phyloP scores from a whole-genome alignment of 1,139 yeast species.

The Geotrichum histeridarum region DNA sequence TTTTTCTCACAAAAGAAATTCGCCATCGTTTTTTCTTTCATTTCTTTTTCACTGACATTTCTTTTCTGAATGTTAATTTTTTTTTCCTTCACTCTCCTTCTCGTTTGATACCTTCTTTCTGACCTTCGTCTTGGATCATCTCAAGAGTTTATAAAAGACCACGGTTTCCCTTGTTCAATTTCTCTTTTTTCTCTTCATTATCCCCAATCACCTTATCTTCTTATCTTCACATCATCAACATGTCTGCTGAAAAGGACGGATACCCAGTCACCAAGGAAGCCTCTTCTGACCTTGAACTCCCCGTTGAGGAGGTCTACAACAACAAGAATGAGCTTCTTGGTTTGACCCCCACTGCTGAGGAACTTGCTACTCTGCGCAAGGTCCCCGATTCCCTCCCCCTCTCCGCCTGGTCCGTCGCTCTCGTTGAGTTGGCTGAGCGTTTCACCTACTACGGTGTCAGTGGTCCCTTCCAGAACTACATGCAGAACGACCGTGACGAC shows the following conservation, averaged over 20 bases:
- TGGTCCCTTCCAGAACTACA: slow-evolving; percentile 73
- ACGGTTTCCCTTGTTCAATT: background rate
- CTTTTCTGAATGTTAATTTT: too few species aligned
- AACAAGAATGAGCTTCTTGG: slow-evolving; percentile 23
- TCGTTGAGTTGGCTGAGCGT: slow-evolving; percentile 77
- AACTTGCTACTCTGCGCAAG: slow-evolving; percentile 43
- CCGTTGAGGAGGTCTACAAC: slow-evolving; percentile 13
- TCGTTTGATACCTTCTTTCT: too few species aligned
- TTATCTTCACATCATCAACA: background rate
- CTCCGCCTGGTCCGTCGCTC: slow-evolving; percentile 65
- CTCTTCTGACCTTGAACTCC: background rate
- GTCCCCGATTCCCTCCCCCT: slow-evolving; percentile 43
- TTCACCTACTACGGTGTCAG: slow-evolving; percentile 79
- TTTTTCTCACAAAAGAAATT: too few species aligned
- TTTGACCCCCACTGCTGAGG: slow-evolving; percentile 42
- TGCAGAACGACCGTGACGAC: slow-evolving; percentile 45
- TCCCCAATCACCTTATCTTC: background rate
- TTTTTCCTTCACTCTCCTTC: too few species aligned
- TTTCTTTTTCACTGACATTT: too few species aligned
- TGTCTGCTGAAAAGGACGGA: slow-evolving; percentile 4
- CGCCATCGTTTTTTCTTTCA: too few species aligned
- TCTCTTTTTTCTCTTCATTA: background rate
- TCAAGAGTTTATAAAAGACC: background rate
- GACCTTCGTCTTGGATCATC: too few species aligned
- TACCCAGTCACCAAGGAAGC: background rate